Base-by-base conservation (phyloP, 2,329 filamentous ascomycete genomes). In the Ophiosphaerella korrae region DNA sequence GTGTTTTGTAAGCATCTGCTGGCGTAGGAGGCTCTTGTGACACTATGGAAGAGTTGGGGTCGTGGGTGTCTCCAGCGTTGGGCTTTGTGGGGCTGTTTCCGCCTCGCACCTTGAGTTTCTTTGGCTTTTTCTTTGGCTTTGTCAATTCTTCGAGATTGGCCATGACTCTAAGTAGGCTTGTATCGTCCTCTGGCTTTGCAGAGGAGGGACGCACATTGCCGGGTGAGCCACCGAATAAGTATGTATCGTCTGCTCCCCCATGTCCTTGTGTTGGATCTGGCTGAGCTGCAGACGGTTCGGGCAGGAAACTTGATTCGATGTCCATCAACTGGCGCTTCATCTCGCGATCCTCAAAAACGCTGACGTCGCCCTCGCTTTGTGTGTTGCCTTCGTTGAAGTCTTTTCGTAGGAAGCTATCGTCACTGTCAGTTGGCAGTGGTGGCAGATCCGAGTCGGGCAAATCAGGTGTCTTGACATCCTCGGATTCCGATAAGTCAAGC, bases 251-350 rank as follows among this genome's bases (percentile, higher is more conserved):
- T 9, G 61, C 71, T 35, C 77, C 77, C 7, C 59, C 37, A 26
- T 54, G 57, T 2, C 53, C 62, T 33, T 68, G 64, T 5, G 60
- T 40, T 21, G 59, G 53, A 16, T 64, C 65, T 8, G 52, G 60
- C 18, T 64, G 61, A 6, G 26, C 26, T 6, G 69, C 57, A 2
- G 80, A 80, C 2, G 77, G 74, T 39, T 85, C 83, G 0, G 83
- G 84, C 38, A 86, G 54, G 58, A 87, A 86, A 62, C 83, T 86
- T 3, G 84, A 86, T 65, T 86, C 84, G 48, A 86, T 78, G 58
- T 87, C 84, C 76, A 83, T 79, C 55, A 87, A 67, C 56, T 81
- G 81, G 50, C 79, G 76, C 57, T 80, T 79, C 81, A 86, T 85
- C 61, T 84, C 83, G 45, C 74, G 75, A 67, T 86, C 83, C 59